These are phyloP conservation scores for Xylariaceae sp. DNA, from an alignment of 2,329 filamentous ascomycete genomes.

Conservation along the genomic window DNA sequence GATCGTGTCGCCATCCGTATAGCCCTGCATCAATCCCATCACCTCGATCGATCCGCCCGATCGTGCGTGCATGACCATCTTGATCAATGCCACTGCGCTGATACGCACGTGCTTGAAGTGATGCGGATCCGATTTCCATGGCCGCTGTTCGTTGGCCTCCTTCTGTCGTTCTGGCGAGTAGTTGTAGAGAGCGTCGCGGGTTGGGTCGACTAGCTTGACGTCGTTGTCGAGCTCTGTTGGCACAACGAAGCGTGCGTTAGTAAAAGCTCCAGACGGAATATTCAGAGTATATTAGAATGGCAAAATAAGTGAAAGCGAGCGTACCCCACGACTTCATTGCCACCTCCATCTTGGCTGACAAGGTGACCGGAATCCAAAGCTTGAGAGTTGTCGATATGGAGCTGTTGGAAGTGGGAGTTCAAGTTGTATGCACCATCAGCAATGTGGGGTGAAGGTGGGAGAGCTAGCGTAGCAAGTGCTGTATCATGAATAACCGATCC, in stretches of 20 bases:
- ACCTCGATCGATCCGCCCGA: slow-evolving; percentile 90
- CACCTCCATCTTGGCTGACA: slow-evolving; percentile 54
- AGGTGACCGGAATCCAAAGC: slow-evolving; percentile 5
- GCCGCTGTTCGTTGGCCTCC: slow-evolving; percentile 65
- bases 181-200: slow-evolving; percentile 88
- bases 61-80: slow-evolving; percentile 99
- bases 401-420: slow-evolving; percentile 10
- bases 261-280: neutral
- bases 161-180: slow-evolving; percentile 76
- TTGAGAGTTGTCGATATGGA: slow-evolving; percentile 11
- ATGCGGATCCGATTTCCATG: slow-evolving; percentile 79
- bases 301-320: slow-evolving; percentile 22
- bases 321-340: slow-evolving; percentile 68
- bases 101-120: slow-evolving; percentile 95
- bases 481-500: neutral
- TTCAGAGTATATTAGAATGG: slow-evolving; percentile 20
- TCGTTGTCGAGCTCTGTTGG: slow-evolving; percentile 83
- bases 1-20: slow-evolving; percentile 82
- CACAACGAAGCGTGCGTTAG: slow-evolving; percentile 11
- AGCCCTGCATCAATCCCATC: slow-evolving; percentile 98
- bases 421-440: neutral
- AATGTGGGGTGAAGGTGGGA: slow-evolving; percentile 28
- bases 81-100: slow-evolving; percentile 89
- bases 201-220: slow-evolving; percentile 80
- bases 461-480: slow-evolving; percentile 1